Conservation (phyloP, 2,329 filamentous ascomycete species). For the Leptodontidium sp. region DNA sequence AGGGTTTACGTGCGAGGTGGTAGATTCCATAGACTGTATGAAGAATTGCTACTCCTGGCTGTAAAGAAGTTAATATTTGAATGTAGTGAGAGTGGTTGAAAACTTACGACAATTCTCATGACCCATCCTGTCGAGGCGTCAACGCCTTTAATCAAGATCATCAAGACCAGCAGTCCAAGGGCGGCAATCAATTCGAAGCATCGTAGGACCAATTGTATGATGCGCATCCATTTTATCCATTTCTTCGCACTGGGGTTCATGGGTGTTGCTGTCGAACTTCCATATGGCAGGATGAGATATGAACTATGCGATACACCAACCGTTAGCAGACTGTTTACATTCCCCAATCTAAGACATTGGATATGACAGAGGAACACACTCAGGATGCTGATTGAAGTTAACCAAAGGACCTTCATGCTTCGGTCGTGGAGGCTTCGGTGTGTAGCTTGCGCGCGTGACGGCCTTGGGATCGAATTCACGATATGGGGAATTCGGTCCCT, state of each 20-base stretch:
- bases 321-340: conserved; percentile 25
- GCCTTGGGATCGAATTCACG: conserved; percentile 85
- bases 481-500: conserved; percentile 60
- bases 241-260: conserved; percentile 76
- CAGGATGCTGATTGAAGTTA: conserved; percentile 85
- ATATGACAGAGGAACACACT: conserved; percentile 61
- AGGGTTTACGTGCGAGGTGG: conserved; percentile 76
- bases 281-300: conserved; percentile 70
- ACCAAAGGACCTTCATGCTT: conserved; percentile 80
- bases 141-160: conserved; percentile 78
- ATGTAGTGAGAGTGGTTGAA: not conserved
- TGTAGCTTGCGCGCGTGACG: conserved; percentile 75
- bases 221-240: conserved; percentile 74
- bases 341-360: not conserved
- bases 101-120: conserved; percentile 75
- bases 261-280: conserved; percentile 65
- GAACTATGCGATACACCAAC: conserved; percentile 45
- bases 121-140: conserved; percentile 75
- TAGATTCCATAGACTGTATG: conserved; percentile 82
- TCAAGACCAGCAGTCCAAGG: conserved; percentile 74
- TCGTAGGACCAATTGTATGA: conserved; percentile 74
- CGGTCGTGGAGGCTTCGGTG: conserved; percentile 64
- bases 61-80: conserved; percentile 36
- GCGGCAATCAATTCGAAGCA: conserved; percentile 73
- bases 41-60: conserved; percentile 79